Evolutionary conservation across 176 grass and related monocot species (phyloP).

Genomic region (Zea mays): DNA sequence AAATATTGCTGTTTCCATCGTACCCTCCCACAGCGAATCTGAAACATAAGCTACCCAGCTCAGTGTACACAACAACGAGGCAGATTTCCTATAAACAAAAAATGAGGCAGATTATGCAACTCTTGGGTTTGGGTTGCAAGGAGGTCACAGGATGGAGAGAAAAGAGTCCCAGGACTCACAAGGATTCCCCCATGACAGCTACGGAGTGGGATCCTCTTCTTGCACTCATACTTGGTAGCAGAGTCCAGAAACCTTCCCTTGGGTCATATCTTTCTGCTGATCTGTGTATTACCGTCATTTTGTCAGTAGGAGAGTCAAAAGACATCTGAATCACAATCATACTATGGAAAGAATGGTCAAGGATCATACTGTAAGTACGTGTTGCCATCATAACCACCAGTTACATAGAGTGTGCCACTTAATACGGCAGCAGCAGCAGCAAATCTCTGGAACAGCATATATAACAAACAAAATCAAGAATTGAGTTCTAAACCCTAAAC

Average conservation of each 20-base stretch:
- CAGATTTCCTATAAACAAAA: background rate
- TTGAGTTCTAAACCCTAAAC: background rate
- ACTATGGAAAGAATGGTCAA: constrained; percentile 8
- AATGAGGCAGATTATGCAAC: background rate
- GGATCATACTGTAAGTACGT: constrained; percentile 70
- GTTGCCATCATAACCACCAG: constrained; percentile 75
- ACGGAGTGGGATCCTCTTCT: constrained; percentile 71
- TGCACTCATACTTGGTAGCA: constrained; percentile 61
- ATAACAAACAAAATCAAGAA: constrained; percentile 6
- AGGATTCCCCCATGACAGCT: constrained; percentile 44
- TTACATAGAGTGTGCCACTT: constrained; percentile 57
- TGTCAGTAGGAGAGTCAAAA: constrained; percentile 5
- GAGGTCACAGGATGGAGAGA: background rate
- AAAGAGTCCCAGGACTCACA: constrained; percentile 40
- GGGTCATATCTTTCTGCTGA: constrained; percentile 91
- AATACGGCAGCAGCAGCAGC: constrained; percentile 55
- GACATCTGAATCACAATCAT: background rate
- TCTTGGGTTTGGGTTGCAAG: constrained; percentile 7
- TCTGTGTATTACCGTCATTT: constrained; percentile 42
- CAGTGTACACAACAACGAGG: background rate
- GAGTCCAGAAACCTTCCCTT: constrained; percentile 82
- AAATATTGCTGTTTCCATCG: constrained; percentile 46
- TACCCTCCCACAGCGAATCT: constrained; percentile 76
- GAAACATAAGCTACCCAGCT: background rate
- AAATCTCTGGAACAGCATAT: constrained; percentile 64